phyloP scores from a whole-genome alignment of 2,329 filamentous ascomycete genomes.

The Purpureocillium takamizusanense region DNA sequence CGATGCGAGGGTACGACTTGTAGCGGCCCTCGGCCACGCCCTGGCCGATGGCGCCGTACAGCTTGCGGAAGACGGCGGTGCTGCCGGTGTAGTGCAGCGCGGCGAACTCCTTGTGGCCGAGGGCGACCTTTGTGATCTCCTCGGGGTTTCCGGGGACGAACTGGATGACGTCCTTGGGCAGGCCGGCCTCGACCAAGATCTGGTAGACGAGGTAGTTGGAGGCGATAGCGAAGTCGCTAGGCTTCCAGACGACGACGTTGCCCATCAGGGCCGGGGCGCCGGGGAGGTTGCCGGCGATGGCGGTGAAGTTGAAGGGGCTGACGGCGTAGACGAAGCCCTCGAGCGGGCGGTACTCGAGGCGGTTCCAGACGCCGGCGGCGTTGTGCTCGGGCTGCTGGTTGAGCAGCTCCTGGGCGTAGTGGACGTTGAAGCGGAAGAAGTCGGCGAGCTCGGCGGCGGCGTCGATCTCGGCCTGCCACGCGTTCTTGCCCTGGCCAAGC shows the following conservation, averaged over 20 bases:
- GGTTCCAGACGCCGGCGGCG: conserved; percentile 80
- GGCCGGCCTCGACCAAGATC: conserved; percentile 82
- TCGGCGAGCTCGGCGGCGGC: conserved; percentile 86
- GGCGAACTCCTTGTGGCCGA: conserved; percentile 72
- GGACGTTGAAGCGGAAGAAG: conserved; percentile 89
- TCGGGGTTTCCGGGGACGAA: conserved; percentile 86
- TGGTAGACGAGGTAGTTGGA: conserved; percentile 87
- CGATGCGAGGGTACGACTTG: conserved; percentile 75
- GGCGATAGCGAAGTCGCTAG: conserved; percentile 80
- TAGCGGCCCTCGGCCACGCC: conserved; percentile 78
- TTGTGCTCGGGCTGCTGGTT: conserved; percentile 79
- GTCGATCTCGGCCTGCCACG: conserved; percentile 99
- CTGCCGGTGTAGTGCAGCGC: conserved; percentile 94
- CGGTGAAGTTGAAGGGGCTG: conserved; percentile 95
- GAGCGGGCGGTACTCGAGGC: conserved; percentile 78
- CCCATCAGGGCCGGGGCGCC: conserved; percentile 80
- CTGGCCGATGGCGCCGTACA: conserved; percentile 79
- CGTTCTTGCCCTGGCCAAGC: conserved; percentile 95
- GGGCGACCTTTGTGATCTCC: conserved; percentile 68
- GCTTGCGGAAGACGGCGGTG: conserved; percentile 79
- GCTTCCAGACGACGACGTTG: conserved; percentile 96
- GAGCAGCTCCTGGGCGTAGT: conserved; percentile 88
- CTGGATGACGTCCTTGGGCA: conserved; percentile 84
- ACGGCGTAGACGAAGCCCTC: conserved; percentile 95
- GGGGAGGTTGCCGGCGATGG: conserved; percentile 81